Base-by-base conservation (phyloP, 2,329 filamentous ascomycete genomes). In the Alternaria longipes region DNA sequence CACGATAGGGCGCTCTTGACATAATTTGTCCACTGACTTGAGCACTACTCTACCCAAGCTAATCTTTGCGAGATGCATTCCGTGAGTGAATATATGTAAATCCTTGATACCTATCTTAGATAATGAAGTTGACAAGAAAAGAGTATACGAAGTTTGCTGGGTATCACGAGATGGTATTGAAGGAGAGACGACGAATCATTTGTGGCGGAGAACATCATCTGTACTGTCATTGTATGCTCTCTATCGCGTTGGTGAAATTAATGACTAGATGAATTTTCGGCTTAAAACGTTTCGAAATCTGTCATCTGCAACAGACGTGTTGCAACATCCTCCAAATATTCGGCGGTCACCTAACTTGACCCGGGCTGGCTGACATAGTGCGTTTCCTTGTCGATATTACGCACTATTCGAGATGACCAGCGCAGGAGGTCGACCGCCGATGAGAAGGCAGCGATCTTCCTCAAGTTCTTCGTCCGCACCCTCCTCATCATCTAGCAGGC, bases 351-450 rank as follows among this genome's bases (percentile, higher is more conserved):
- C 86, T 85, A 83, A 76, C 84, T 89, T 87, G 83, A 83, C 85
- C 73, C 69, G 63, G 47, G 45, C 65, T 63, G 57, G 54, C 65
- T 60, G 32, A 8, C 51, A 12, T 40, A 26, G 47, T 2, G 18
- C 16, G 32, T 42, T 18, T 28, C 50, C 51, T 38, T 26, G 7
- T 42, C 53, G 14, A 32, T 5, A 8, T 42, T 34, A 26, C 40
- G 16, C 24, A 5, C 38, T 40, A 9, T 28, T 41, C 22, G 30
- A 40, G 18, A 44, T 41, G 54, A 46, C 54, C 45, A 65, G 67
- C 69, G 86, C 85, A 89, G 88, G 86, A 87, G 86, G 85, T 87
- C 86, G 84, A 85, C 85, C 85, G 84, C 84, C 85, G 85, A 83
- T 81, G 72, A 72, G 82, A 82, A 83, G 86, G 41, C 50, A 54